Evolutionary conservation across 2,329 filamentous ascomycete genomes (phyloP), one percentile per base, ranked within the genome.

Genomic region (Penicillium italicum): DNA sequence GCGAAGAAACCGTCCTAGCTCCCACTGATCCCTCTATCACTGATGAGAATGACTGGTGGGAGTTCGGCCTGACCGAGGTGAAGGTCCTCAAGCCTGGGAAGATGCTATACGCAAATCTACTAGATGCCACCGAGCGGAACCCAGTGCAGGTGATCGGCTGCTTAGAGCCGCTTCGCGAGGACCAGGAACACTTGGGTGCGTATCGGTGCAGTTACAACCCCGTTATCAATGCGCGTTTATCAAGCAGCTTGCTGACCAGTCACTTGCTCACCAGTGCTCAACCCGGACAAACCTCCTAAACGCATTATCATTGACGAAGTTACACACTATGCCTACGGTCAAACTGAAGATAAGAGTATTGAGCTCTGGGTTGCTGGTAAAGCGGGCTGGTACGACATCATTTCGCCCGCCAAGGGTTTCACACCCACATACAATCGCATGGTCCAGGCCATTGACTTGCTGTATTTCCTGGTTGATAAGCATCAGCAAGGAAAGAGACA

Each of bases 401-500:
- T 44, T 40, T 73, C 74, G 30, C 83, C 85, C 2, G 73, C 78
- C 38, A 74, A 76, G 59, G 74, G 75, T 2, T 87, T 85, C 67
- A 71, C 77, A 57, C 67, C 72, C 1, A 77, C 79, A 36, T 85
- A 79, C 69, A 75, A 79, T 44, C 76, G 80, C 22, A 85, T 86
- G 74, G 72, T 80, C 2, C 79, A 85, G 67, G 83, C 82, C 1
- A 79, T 87, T 34, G 77, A 82, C 60, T 64, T 85, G 55, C 72
- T 86, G 9, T 86, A 86, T 66, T 86, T 84, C 65, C 68, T 85
- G 45, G 80, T 79, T n/a, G 85, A 87, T 63, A 77, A 79, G 22
- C 80, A 85, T 61, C 69, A 73, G 47, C 75, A 72, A 62, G 63
- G 71, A 37, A 66, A 69, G 50, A 69, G 67, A 41, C 66, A 66